Conservation (phyloP, 1,139 yeast species). For the Kurtzmaniella natalensis region DNA sequence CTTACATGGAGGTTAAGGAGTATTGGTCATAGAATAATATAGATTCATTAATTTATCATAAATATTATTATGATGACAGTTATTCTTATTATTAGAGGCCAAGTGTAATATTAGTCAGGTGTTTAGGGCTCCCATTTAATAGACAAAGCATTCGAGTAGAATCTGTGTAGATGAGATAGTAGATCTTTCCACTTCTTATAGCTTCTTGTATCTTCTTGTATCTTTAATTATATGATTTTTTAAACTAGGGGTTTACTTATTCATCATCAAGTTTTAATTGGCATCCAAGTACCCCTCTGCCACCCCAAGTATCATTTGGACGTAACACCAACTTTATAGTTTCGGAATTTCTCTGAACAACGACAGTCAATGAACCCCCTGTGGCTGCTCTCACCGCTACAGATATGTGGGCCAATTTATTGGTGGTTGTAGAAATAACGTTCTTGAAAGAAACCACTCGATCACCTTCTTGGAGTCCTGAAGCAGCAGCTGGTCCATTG, state of each 20-base stretch:
- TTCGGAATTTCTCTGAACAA: conserved; percentile 28
- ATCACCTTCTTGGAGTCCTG: conserved; percentile 46
- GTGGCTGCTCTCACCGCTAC: conserved; percentile 27
- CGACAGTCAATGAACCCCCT: conserved; percentile 12
- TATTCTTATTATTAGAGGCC: no score
- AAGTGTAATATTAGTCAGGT: no score
- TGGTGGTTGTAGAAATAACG: conserved; percentile 51
- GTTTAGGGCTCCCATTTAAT: no score
- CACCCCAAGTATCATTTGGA: conserved; percentile 64
- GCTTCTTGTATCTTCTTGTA: no score
- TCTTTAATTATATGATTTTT: no score
- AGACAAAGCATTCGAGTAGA: no score
- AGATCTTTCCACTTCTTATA: no score
- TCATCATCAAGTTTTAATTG: conserved; percentile 42
- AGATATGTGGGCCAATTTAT: conserved; percentile 26
- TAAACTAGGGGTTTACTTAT: no score
- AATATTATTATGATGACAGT: no score
- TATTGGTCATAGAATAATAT: no score
- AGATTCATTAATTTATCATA: no score
- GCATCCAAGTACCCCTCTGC: conserved; percentile 73
- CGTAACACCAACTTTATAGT: conserved; percentile 27
- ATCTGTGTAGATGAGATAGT: no score
- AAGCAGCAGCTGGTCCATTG: conserved; percentile 44
- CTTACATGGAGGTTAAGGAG: conserved; percentile 86
- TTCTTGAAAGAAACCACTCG: conserved; percentile 40